Conservation (phyloP, 2,329 filamentous ascomycete species). For the Dactylellina drechsleri region DNA sequence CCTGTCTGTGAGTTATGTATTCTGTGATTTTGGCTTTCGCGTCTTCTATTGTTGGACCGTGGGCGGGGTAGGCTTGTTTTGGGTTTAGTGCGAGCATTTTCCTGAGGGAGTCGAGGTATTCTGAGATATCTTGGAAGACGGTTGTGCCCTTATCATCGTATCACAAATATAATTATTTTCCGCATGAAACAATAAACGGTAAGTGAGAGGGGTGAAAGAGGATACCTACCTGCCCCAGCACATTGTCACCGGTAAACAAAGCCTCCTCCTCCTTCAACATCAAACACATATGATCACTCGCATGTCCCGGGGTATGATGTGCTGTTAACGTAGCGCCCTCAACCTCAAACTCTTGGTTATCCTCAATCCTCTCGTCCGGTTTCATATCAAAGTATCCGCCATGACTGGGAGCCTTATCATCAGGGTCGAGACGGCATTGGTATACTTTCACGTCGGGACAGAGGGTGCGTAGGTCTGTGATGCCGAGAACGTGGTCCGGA, state of each 20-base stretch:
- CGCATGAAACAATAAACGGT: not conserved
- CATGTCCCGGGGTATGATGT: conserved; percentile 77
- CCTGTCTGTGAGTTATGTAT: conserved; percentile 82
- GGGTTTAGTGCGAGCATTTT: conserved; percentile 73
- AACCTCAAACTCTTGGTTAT: conserved; percentile 68
- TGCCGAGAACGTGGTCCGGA: conserved; percentile 81
- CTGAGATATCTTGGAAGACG: conserved; percentile 79
- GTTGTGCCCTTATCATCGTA: conserved; percentile 72
- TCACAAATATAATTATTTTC: not conserved
- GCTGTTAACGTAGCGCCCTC: conserved; percentile 75
- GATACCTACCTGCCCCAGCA: conserved; percentile 71
- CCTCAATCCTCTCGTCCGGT: conserved; percentile 65
- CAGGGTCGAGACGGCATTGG: conserved; percentile 70
- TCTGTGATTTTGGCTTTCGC: conserved; percentile 77
- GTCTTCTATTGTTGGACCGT: conserved; percentile 81
- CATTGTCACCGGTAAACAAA: conserved; percentile 89
- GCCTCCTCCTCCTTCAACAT: conserved; percentile 79
- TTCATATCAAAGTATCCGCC: conserved; percentile 62
- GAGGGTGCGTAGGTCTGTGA: conserved; percentile 73
- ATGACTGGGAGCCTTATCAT: conserved; percentile 63
- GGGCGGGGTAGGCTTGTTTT: conserved; percentile 79
- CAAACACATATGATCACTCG: conserved; percentile 82
- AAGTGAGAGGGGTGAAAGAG: not conserved
- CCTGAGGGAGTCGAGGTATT: conserved; percentile 75
- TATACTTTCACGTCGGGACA: conserved; percentile 73